phyloP scores from a whole-genome alignment of 805 yeast species.

The Groenewaldozyma tartarivorans region DNA sequence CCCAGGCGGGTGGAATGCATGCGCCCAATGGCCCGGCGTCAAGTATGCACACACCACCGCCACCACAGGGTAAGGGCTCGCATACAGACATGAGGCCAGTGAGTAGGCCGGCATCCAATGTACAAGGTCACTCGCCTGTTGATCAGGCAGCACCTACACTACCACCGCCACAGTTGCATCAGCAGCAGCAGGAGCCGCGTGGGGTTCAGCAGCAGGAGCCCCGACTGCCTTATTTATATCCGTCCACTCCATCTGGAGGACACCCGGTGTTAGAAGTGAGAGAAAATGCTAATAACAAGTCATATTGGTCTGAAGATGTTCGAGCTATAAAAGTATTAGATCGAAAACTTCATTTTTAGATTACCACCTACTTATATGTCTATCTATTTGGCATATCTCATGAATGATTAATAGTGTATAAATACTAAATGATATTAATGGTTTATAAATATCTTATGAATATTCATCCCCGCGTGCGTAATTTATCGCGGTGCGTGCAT shows the following conservation, averaged over 20 bases:
- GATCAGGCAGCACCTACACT: not conserved
- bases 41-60: no score
- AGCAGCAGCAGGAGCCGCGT: not conserved
- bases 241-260: not conserved
- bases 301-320: constrained; percentile 24
- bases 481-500: no score
- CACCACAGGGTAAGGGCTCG: no score
- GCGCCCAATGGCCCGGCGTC: no score
- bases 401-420: no score
- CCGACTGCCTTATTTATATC: not conserved
- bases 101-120: no score
- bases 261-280: not conserved
- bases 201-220: no score
- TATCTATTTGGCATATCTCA: not conserved
- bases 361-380: not conserved
- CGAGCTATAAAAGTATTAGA: constrained; percentile 26
- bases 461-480: no score
- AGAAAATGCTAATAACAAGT: constrained; percentile 21
- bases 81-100: no score
- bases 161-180: not conserved
- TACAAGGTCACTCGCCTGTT: no score
- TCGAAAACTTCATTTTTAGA: constrained; percentile 15
- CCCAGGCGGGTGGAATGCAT: not conserved
- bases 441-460: no score
- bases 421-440: no score